These are phyloP conservation scores for Juglanconis oblonga DNA, from an alignment of 2,329 filamentous ascomycete species.

Conservation along the genomic window DNA sequence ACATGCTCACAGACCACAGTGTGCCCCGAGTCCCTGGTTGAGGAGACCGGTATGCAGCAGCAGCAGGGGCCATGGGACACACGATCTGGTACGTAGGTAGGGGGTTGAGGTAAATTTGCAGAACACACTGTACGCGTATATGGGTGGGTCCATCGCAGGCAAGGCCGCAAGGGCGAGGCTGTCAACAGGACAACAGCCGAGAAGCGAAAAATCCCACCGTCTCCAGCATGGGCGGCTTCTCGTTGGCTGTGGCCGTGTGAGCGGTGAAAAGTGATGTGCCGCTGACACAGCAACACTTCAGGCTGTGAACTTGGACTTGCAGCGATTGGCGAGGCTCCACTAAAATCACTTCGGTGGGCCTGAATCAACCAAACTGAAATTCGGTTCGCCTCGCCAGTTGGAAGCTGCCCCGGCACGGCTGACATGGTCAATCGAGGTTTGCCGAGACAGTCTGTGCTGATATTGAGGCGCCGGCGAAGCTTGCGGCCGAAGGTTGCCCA, in stretches of 20 bases:
- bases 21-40: constrained; percentile 6
- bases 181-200: background rate
- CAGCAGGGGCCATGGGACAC: background rate
- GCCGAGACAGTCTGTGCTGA: constrained; percentile 11
- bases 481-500: no score
- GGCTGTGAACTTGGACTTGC: background rate
- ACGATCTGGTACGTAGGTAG: background rate
- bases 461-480: constrained; percentile 3
- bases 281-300: background rate
- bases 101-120: background rate
- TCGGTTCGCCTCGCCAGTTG: constrained; percentile 7
- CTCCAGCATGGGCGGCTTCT: background rate
- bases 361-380: constrained; percentile 8
- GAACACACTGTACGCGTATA: constrained; percentile 11
- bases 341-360: background rate
- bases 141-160: background rate
- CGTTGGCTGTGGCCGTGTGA: background rate
- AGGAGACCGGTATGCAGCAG: constrained; percentile 3
- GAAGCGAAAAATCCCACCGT: background rate
- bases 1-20: constrained; percentile 7
- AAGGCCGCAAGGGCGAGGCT: constrained; percentile 9
- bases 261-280: constrained; percentile 8
- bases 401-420: constrained; percentile 3
- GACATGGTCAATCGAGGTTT: constrained; percentile 6
- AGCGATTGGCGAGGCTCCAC: constrained; percentile 11